Conservation (phyloP, 2,329 filamentous ascomycete species). For the Myrmaecium sp. region DNA sequence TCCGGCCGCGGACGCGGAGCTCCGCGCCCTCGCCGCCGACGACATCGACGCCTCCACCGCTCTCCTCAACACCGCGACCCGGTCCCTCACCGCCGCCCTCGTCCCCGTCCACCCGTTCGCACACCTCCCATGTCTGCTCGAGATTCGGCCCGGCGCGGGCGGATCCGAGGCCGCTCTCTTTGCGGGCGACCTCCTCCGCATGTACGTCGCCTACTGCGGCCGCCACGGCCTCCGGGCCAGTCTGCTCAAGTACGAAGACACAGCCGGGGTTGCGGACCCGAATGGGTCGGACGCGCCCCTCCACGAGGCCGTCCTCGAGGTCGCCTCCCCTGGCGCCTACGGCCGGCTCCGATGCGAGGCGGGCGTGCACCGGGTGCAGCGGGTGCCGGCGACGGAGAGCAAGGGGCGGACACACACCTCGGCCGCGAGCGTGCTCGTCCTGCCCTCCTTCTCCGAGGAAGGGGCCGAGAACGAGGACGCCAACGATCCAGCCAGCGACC, state of each 20-base stretch:
- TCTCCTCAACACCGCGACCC: conserved; percentile 45
- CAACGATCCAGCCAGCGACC: conserved; percentile 77
- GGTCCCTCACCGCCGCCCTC: conserved; percentile 55
- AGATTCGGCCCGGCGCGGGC: conserved; percentile 82
- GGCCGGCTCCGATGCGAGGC: conserved; percentile 70
- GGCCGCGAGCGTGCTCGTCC: conserved; percentile 78
- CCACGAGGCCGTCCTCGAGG: conserved; percentile 74
- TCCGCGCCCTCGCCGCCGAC: conserved; percentile 41
- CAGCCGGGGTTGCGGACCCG: conserved; percentile 43
- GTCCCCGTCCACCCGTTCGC: conserved; percentile 84
- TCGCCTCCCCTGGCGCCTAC: conserved; percentile 63
- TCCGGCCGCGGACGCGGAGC: conserved; percentile 38
- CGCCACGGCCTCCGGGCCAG: conserved; percentile 48
- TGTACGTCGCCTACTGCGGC: conserved; percentile 72
- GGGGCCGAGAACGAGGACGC: conserved; percentile 39
- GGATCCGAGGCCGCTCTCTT: conserved; percentile 86
- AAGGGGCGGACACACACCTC: conserved; percentile 89
- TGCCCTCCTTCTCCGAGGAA: conserved; percentile 59
- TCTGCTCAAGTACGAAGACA: conserved; percentile 64
- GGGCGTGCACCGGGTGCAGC: conserved; percentile 88
- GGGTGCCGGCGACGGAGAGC: conserved; percentile 77
- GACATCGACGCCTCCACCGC: conserved; percentile 54
- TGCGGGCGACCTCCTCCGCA: conserved; percentile 67
- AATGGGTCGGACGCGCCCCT: conserved; percentile 49
- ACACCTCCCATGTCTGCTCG: conserved; percentile 73